phyloP scores from a whole-genome alignment of 495 filamentous ascomycete genomes.

The Thozetella sp. region DNA sequence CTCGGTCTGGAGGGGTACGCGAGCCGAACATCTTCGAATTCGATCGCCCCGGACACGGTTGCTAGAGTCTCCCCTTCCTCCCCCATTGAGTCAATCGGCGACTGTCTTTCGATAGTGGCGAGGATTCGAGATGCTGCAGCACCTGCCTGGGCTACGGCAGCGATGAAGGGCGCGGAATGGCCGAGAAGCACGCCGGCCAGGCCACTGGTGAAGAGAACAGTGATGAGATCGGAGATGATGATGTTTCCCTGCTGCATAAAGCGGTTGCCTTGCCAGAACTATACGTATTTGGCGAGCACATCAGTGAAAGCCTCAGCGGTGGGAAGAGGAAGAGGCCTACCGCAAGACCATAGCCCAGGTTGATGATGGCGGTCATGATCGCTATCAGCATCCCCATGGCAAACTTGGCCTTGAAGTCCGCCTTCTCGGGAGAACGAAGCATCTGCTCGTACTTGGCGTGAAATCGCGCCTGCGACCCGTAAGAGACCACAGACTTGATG shows the following conservation, averaged over 20 bases:
- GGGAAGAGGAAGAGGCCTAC: constrained; percentile 60
- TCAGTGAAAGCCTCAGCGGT: no score
- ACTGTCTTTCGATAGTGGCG: constrained; percentile 74
- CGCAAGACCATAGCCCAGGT: constrained; percentile 33
- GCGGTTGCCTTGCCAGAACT: constrained; percentile 70
- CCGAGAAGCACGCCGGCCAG: constrained; percentile 79
- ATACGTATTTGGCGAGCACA: no score
- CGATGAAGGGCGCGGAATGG: constrained; percentile 74
- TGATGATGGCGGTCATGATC: constrained; percentile 45
- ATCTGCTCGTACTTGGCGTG: constrained; percentile 73
- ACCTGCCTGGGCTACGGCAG: constrained; percentile 71
- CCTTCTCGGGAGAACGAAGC: constrained; percentile 63
- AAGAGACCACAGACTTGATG: constrained; percentile 77
- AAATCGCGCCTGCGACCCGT: constrained; percentile 78
- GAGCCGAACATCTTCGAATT: constrained; percentile 74
- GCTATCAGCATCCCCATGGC: constrained; percentile 70
- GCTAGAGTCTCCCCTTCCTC: constrained; percentile 66
- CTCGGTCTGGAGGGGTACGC: constrained; percentile 88
- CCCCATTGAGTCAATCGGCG: constrained; percentile 70
- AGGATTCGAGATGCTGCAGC: constrained; percentile 78
- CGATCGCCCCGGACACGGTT: constrained; percentile 67
- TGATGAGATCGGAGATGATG: constrained; percentile 49
- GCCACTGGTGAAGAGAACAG: constrained; percentile 73
- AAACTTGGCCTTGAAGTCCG: constrained; percentile 66
- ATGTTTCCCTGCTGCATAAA: constrained; percentile 64